These are phyloP conservation scores for Kalanchoe fedtschenkoi DNA, from an alignment of 164 flowering plant genomes.

Conservation along the genomic window DNA sequence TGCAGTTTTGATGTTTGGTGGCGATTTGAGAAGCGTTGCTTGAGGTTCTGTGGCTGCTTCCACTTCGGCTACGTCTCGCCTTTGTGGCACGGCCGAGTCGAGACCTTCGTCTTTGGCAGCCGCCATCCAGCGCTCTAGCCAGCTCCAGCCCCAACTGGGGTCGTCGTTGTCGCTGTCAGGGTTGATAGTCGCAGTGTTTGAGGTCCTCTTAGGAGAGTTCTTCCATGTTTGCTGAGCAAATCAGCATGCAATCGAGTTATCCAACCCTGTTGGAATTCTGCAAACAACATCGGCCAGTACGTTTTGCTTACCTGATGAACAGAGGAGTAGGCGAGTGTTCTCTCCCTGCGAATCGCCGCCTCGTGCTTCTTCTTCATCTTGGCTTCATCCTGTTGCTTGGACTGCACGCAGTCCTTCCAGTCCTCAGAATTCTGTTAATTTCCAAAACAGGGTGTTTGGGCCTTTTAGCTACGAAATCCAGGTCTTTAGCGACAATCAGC, in stretches of 20 bases:
- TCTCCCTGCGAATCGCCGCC: slow-evolving; percentile 61
- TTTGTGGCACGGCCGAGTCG: too few relatives aligned
- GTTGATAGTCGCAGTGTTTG: slow-evolving; percentile 43
- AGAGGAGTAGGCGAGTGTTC: slow-evolving; percentile 60
- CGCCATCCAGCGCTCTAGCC: slow-evolving; percentile 82
- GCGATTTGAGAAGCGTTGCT: slow-evolving; percentile 24
- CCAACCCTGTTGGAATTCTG: neutral
- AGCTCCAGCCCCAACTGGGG: slow-evolving; percentile 82
- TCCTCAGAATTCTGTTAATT: slow-evolving; percentile 21
- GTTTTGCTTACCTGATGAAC: slow-evolving; percentile 46
- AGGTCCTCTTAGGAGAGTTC: slow-evolving; percentile 33
- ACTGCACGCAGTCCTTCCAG: slow-evolving; percentile 47
- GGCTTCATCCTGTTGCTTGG: slow-evolving; percentile 54
- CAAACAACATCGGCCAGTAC: neutral
- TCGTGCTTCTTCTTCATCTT: slow-evolving; percentile 38
- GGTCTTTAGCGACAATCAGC: too few relatives aligned
- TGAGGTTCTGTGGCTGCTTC: slow-evolving; percentile 33
- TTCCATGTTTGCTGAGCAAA: slow-evolving; percentile 42
- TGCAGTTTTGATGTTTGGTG: neutral
- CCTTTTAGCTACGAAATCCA: too few relatives aligned
- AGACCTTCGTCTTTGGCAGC: slow-evolving; percentile 25
- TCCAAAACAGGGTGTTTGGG: neutral
- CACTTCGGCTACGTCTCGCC: slow-evolving; percentile 14
- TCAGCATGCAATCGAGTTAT: neutral
- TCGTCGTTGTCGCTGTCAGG: too few relatives aligned